Conservation (phyloP, 805 yeast genomes). For the Cyberlindnera bimundalis region DNA sequence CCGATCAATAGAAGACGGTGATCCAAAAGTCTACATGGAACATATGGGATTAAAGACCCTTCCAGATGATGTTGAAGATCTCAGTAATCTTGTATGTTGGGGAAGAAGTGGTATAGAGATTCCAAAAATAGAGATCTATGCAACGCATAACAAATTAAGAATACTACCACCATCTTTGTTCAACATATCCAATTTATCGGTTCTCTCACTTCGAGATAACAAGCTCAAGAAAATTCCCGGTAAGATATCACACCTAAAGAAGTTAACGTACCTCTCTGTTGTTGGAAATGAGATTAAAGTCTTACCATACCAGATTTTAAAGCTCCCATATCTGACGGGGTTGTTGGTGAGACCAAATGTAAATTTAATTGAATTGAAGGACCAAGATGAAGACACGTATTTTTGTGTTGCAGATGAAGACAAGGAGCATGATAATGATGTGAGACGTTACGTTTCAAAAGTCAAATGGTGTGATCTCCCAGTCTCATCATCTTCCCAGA, state of each 20-base stretch:
- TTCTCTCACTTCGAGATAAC: conserved; percentile 50
- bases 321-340: conserved; percentile 38
- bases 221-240: conserved; percentile 45
- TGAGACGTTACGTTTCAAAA: conserved; percentile 24
- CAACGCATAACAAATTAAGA: conserved; percentile 46
- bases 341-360: conserved; percentile 59
- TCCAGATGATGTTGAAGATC: conserved; percentile 58
- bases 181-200: conserved; percentile 46
- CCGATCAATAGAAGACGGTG: conserved; percentile 45
- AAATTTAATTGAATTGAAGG: conserved; percentile 24
- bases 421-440: conserved; percentile 14
- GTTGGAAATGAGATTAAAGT: conserved; percentile 48
- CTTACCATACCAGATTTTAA: conserved; percentile 52
- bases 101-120: conserved; percentile 31
- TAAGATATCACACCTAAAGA: conserved; percentile 37
- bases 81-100: conserved; percentile 50
- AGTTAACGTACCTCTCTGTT: conserved; percentile 49
- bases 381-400: conserved; percentile 15
- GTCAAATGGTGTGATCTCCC: conserved; percentile 25
- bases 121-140: conserved; percentile 44
- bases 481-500: conserved; percentile 6
- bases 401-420: conserved; percentile 26
- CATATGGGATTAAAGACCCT: conserved; percentile 43
- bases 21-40: conserved; percentile 45
- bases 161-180: conserved; percentile 49